These are phyloP conservation scores for Venturia nashicola DNA, from an alignment of 2,329 filamentous ascomycete genomes.

Conservation along the genomic window DNA sequence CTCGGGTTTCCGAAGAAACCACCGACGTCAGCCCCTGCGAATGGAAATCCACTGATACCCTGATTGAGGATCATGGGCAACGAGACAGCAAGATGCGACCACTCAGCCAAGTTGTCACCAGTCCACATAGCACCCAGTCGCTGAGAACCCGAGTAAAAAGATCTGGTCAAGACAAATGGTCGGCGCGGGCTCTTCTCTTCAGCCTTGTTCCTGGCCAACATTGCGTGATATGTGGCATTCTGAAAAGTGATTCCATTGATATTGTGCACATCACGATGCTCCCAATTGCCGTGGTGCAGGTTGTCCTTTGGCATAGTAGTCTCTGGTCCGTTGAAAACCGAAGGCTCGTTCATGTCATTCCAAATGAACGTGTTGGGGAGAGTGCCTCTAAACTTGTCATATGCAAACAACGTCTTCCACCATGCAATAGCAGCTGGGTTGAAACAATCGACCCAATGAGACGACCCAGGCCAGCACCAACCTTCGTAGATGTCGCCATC, in stretches of 20 bases:
- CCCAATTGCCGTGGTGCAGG: constrained; percentile 80
- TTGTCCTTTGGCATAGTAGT: constrained; percentile 99
- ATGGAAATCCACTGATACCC: constrained; percentile 86
- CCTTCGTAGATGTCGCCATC: constrained; percentile 82
- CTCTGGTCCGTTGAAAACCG: constrained; percentile 95
- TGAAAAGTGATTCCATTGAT: constrained; percentile 90
- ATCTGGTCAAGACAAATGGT: constrained; percentile 84
- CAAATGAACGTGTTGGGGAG: constrained; percentile 83
- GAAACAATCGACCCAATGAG: constrained; percentile 92
- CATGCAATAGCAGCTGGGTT: constrained; percentile 83
- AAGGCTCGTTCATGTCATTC: constrained; percentile 99
- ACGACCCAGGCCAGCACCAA: constrained; percentile 98
- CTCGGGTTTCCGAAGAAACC: constrained; percentile 97
- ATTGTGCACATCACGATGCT: constrained; percentile 95
- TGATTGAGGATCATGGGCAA: constrained; percentile 91
- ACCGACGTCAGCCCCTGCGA: constrained; percentile 88
- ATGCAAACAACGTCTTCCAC: constrained; percentile 86
- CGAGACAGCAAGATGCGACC: constrained; percentile 79
- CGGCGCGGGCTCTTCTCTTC: constrained; percentile 59
- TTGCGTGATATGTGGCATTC: constrained; percentile 81
- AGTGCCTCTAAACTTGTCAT: constrained; percentile 76
- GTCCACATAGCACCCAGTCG: constrained; percentile 96
- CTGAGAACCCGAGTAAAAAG: constrained; percentile 86
- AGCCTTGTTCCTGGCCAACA: constrained; percentile 66
- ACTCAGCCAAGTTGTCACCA: constrained; percentile 88